A percentile compares a stretch with the other conserved stretches of the same genome.
phyloP scores from a whole-genome alignment of 2,329 filamentous ascomycete genomes.

The Paramyrothecium sp. region DNA sequence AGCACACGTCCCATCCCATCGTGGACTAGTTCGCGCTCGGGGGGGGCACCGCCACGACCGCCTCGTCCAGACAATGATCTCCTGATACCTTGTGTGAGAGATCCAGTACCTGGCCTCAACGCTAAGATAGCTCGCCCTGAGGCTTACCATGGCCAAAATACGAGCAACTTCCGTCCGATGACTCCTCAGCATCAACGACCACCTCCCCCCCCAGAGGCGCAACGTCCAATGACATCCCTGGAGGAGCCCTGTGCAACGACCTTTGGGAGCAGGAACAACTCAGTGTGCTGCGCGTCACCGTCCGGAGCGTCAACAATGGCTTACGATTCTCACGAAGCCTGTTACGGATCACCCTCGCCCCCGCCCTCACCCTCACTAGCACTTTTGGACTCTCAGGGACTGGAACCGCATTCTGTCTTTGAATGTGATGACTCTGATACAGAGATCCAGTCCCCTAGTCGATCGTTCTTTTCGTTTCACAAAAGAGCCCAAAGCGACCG shows the following conservation, averaged over 20 bases:
- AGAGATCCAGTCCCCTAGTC: constrained; percentile 20
- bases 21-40: constrained; percentile 22
- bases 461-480: constrained; percentile 44
- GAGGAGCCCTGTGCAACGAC: neutral
- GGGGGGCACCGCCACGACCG: constrained; percentile 23
- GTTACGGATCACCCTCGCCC: neutral
- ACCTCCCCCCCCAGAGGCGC: neutral
- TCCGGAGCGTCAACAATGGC: neutral
- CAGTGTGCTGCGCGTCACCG: neutral
- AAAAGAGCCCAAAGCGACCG: constrained; percentile 33
- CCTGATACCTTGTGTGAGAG: constrained; percentile 17
- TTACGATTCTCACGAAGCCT: neutral
- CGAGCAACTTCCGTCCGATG: neutral
- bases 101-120: constrained; percentile 1
- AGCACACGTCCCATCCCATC: constrained; percentile 20
- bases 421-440: constrained; percentile 45
- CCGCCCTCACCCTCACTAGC: neutral
- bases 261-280: neutral
- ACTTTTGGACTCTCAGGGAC: constrained; percentile 13
- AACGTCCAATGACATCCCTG: neutral
- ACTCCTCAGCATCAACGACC: neutral
- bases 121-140: neutral
- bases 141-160: neutral
- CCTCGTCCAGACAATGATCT: constrained; percentile 24
- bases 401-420: constrained; percentile 42